Percentiles rank a stretch among this genome's conserved stretches.
Evolutionary conservation across 2,329 filamentous ascomycete genomes (phyloP).

Genomic region (Cercospora berteroae): DNA sequence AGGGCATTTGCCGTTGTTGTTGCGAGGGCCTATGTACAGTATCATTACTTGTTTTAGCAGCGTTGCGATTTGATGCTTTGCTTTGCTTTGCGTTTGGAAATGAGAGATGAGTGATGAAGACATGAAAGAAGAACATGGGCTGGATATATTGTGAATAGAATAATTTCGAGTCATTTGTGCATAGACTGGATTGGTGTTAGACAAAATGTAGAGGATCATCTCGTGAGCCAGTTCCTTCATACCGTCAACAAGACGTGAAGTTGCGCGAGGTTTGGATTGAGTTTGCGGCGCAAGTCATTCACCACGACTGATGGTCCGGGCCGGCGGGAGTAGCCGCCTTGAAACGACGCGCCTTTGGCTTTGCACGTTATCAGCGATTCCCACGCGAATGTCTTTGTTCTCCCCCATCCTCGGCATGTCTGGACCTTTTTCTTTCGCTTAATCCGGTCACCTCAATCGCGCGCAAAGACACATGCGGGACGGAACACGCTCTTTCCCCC

Average conservation of each 20-base stretch:
- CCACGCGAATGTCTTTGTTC: conserved; percentile 8
- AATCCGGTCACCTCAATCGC: conserved; percentile 1
- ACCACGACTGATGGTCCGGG: background rate
- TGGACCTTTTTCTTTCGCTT: conserved; percentile 1
- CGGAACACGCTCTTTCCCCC: conserved; percentile 10
- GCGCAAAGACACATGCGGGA: conserved; percentile 24
- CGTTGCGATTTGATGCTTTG: background rate
- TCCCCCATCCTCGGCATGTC: conserved; percentile 8
- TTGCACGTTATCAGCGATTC: background rate
- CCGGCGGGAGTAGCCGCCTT: background rate
- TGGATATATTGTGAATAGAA: background rate
- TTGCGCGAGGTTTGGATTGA: background rate
- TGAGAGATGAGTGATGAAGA: conserved; percentile 24
- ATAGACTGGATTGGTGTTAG: background rate
- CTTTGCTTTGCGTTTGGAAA: conserved; percentile 8
- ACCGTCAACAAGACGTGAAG: background rate
- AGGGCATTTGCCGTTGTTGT: background rate
- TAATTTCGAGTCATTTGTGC: background rate
- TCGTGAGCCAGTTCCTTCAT: background rate
- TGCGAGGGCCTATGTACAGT: conserved; percentile 14
- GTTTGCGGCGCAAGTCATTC: background rate
- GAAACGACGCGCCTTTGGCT: background rate
- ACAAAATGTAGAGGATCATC: background rate
- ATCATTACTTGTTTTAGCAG: background rate
- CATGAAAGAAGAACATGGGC: conserved; percentile 13